Evolutionary conservation across 495 filamentous ascomycete species (phyloP).

Genomic region (Ramalina intermedia): DNA sequence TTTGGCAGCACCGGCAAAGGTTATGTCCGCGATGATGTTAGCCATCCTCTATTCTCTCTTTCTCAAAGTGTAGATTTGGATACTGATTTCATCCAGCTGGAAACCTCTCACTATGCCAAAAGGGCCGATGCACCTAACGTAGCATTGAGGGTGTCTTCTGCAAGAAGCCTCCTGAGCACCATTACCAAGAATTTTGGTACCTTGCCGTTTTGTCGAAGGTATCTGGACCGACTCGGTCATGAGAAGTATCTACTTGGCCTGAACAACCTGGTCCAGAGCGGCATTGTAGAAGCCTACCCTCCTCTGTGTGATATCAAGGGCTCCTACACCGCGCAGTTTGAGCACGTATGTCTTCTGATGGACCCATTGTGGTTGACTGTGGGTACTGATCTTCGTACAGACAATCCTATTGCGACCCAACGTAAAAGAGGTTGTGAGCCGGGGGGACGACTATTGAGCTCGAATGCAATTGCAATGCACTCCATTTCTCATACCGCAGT

Average conservation of each 20-base stretch:
- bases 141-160: conserved; percentile 36
- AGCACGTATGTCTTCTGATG: conserved; percentile 33
- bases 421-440: conserved; percentile 36
- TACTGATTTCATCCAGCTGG: conserved; percentile 26
- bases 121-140: conserved; percentile 35
- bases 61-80: background rate
- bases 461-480: no score
- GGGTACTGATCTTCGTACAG: conserved; percentile 16
- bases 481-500: no score
- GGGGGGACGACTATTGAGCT: conserved; percentile 34
- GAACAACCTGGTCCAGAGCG: conserved; percentile 36
- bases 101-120: conserved; percentile 40
- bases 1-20: conserved; percentile 49
- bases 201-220: conserved; percentile 46
- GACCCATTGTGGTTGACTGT: background rate
- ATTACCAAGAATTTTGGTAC: conserved; percentile 53
- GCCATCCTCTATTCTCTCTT: background rate
- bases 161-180: conserved; percentile 41
- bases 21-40: conserved; percentile 28
- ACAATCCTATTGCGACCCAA: conserved; percentile 32
- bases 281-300: conserved; percentile 37
- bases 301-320: conserved; percentile 41
- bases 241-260: conserved; percentile 45
- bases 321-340: conserved; percentile 46
- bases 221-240: conserved; percentile 47